These are phyloP conservation scores for Aquanectria penicillioides DNA, from an alignment of 2,329 filamentous ascomycete genomes.

Conservation along the genomic window DNA sequence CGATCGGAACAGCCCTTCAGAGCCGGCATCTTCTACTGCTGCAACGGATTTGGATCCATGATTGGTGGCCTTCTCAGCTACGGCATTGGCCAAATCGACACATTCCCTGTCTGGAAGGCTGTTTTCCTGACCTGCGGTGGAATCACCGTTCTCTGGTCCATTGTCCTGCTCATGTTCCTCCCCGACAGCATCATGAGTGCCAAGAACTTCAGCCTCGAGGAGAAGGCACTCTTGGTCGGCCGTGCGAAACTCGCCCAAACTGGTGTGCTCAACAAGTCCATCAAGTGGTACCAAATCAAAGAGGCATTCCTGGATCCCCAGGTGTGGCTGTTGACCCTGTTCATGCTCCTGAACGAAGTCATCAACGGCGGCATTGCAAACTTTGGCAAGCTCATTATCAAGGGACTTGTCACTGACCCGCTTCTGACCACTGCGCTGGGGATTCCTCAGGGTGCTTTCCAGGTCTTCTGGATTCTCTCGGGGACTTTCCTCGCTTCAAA, in stretches of 20 bases:
- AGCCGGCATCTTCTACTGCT: slow-evolving; percentile 47
- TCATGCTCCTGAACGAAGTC: slow-evolving; percentile 64
- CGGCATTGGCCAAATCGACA: slow-evolving; percentile 60
- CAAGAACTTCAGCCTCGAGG: slow-evolving; percentile 25
- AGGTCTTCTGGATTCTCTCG: slow-evolving; percentile 60
- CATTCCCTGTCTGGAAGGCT: slow-evolving; percentile 57
- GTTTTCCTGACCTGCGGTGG: slow-evolving; percentile 62
- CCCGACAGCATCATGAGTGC: slow-evolving; percentile 55
- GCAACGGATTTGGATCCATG: slow-evolving; percentile 56
- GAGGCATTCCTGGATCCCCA: slow-evolving; percentile 60
- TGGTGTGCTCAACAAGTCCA: slow-evolving; percentile 56
- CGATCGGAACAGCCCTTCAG: slow-evolving; percentile 56
- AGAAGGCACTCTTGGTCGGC: slow-evolving; percentile 60
- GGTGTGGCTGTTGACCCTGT: slow-evolving; percentile 60
- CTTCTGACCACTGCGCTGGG: slow-evolving; percentile 57
- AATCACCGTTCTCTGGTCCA: slow-evolving; percentile 56
- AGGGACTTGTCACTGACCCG: slow-evolving; percentile 49
- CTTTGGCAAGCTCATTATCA: slow-evolving; percentile 63
- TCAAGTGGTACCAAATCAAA: slow-evolving; percentile 58
- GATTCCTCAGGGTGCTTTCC: slow-evolving; percentile 63
- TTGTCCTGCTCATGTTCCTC: slow-evolving; percentile 53
- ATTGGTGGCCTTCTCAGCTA: slow-evolving; percentile 58
- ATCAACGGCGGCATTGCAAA: slow-evolving; percentile 64
- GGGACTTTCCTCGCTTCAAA: slow-evolving; percentile 61
- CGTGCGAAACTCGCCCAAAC: slow-evolving; percentile 64